Conservation (phyloP, 352 stramenopile species). For the Elongisporangium undulatum region DNA sequence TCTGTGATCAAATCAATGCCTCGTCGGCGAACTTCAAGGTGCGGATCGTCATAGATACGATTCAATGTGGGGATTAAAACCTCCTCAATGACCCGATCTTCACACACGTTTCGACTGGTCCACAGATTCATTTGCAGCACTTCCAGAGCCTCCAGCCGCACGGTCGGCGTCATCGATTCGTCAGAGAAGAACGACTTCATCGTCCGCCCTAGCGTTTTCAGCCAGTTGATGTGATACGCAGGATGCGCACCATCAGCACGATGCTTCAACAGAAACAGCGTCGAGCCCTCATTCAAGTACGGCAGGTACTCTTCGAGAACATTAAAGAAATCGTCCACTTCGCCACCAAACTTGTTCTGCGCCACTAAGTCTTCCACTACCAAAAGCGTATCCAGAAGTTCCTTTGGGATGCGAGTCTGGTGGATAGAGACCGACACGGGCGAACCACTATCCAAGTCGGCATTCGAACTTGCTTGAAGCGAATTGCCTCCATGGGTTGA, state of each 20-base stretch:
- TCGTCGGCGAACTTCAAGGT: constrained; percentile 48
- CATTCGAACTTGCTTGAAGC: neutral
- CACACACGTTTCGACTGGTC: constrained; percentile 74
- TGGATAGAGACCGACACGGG: constrained; percentile 48
- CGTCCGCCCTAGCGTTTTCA: constrained; percentile 40
- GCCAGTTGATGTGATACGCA: constrained; percentile 63
- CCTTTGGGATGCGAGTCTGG: constrained; percentile 67
- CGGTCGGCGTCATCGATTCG: constrained; percentile 1
- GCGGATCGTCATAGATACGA: constrained; percentile 68
- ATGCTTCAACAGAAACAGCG: constrained; percentile 56
- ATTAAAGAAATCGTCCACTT: constrained; percentile 69
- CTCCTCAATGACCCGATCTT: constrained; percentile 85
- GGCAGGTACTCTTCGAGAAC: constrained; percentile 71
- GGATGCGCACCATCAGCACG: constrained; percentile 61
- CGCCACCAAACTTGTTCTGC: constrained; percentile 51
- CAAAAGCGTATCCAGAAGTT: constrained; percentile 74
- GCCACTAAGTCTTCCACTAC: constrained; percentile 72
- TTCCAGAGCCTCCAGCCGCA: constrained; percentile 68
- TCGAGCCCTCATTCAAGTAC: constrained; percentile 51
- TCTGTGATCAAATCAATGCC: constrained; percentile 64
- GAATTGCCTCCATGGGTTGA: constrained; percentile 10
- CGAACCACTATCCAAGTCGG: constrained; percentile 10
- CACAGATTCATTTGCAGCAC: constrained; percentile 68
- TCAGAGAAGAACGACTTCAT: constrained; percentile 68
- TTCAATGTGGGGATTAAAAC: constrained; percentile 64